Evolutionary conservation across 441 rosid species (phyloP).

Genomic region (Adansonia grandidieri): DNA sequence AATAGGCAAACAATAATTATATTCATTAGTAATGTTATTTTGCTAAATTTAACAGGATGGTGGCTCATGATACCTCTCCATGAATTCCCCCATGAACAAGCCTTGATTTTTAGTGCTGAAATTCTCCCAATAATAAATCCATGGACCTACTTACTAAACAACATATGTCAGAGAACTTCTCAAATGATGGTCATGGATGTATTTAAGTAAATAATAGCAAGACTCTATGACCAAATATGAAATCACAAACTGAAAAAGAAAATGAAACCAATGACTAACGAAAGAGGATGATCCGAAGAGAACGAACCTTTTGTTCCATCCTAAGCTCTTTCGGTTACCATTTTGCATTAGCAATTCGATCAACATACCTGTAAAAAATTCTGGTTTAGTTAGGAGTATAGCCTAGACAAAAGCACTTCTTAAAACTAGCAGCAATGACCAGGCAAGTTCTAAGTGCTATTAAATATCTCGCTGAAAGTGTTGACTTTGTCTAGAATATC

Average conservation of each 20-base stretch:
- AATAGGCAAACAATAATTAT: neutral
- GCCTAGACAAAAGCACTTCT: neutral
- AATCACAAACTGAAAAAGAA: neutral
- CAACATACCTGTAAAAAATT: constrained; percentile 70
- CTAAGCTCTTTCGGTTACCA: constrained; percentile 99
- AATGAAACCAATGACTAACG: neutral
- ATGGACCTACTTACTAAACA: constrained; percentile 66
- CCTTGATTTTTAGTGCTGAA: constrained; percentile 92
- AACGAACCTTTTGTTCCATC: constrained; percentile 95
- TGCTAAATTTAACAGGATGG: constrained; percentile 6
- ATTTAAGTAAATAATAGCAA: no score
- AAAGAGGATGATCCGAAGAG: constrained; percentile 27
- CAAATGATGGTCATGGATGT: neutral
- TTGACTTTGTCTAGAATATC: neutral
- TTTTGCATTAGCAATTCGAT: constrained; percentile 85
- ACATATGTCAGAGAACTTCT: constrained; percentile 13
- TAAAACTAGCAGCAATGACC: constrained; percentile 20
- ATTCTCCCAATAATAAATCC: constrained; percentile 93
- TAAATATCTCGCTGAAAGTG: neutral
- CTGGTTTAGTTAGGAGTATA: neutral
- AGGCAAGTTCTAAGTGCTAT: constrained; percentile 3
- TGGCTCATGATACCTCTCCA: constrained; percentile 66
- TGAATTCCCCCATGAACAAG: constrained; percentile 88
- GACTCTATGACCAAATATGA: constrained; percentile 10
- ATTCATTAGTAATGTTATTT: constrained; percentile 1